A percentile compares a stretch with the other conserved stretches of the same genome.
Evolutionary conservation across 495 filamentous ascomycete species (phyloP).

Genomic region (Penicilliopsis zonata): DNA sequence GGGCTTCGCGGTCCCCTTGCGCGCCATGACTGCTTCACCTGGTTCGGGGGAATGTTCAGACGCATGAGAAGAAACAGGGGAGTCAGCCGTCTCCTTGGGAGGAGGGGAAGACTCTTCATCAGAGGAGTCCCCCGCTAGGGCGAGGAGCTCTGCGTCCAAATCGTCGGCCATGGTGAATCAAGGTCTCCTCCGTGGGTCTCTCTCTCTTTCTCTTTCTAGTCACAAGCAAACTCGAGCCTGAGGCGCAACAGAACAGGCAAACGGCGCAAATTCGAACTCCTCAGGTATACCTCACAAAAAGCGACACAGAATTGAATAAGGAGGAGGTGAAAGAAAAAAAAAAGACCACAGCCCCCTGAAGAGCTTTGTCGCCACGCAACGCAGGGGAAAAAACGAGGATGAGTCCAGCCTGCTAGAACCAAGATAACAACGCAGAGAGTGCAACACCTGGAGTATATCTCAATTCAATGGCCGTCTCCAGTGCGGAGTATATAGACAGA

Average conservation of each 20-base stretch:
- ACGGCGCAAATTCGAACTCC: neutral
- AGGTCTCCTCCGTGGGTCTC: too few relatives aligned
- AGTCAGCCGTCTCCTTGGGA: constrained; percentile 19
- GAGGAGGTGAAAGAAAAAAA: neutral
- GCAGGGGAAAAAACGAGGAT: neutral
- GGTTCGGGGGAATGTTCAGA: constrained; percentile 23
- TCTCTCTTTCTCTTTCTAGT: too few relatives aligned
- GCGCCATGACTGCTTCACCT: constrained; percentile 21
- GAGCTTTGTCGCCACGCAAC: neutral
- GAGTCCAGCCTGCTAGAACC: constrained; percentile 1
- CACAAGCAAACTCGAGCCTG: too few relatives aligned
- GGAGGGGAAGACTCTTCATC: constrained; percentile 41
- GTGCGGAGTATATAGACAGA: too few relatives aligned
- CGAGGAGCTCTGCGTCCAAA: constrained; percentile 79
- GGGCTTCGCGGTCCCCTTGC: constrained; percentile 35
- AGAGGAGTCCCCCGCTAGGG: constrained; percentile 59
- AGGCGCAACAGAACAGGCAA: neutral
- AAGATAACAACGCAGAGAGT: neutral
- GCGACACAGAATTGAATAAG: neutral
- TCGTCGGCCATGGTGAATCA: constrained; percentile 45
- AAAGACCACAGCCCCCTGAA: neutral
- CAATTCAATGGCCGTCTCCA: too few relatives aligned
- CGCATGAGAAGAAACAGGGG: constrained; percentile 21
- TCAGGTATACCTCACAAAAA: neutral
- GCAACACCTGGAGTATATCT: too few relatives aligned